Percentiles rank a stretch among this genome's conserved stretches.
phyloP scores from a whole-genome alignment of 2,329 filamentous ascomycete species.

The Talaromyces pinophilus region DNA sequence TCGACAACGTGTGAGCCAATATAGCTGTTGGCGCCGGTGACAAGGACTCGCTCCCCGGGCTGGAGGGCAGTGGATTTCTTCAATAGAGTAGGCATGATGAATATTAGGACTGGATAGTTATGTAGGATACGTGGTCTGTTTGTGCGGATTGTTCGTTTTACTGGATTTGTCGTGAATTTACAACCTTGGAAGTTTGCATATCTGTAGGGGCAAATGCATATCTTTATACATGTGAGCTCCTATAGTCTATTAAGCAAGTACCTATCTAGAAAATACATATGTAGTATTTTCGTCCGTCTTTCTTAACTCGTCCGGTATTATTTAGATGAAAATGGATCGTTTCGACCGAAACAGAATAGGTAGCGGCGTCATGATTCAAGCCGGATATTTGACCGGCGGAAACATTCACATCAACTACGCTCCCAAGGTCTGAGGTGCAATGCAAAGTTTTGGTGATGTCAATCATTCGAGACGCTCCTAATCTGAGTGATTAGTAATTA shows the following conservation, averaged over 20 bases:
- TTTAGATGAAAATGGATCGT: not conserved
- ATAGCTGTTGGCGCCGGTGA: constrained; percentile 49
- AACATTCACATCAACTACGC: not conserved
- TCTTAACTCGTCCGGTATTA: not conserved
- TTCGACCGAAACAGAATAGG: not conserved
- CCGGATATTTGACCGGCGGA: not conserved
- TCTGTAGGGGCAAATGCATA: not conserved
- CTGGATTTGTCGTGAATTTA: not conserved
- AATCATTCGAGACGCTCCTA: not conserved
- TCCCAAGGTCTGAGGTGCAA: not conserved
- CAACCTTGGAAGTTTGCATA: not conserved
- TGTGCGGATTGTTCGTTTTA: not conserved
- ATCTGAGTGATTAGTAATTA: not conserved
- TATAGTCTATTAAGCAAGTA: not conserved
- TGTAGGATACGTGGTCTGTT: not conserved
- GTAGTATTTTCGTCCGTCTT: not conserved
- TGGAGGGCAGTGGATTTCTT: not conserved
- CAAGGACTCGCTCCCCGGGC: constrained; percentile 17
- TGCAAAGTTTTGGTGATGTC: not conserved
- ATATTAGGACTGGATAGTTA: not conserved
- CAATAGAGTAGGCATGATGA: not conserved
- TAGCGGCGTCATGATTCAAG: not conserved
- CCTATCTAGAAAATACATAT: not conserved
- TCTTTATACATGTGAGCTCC: not conserved
- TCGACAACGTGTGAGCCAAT: constrained; percentile 44